Percentiles rank a stretch among this genome's conserved stretches.
Evolutionary conservation across 169 alveolate species (phyloP).

Genomic region (Plasmodium yoelii): DNA sequence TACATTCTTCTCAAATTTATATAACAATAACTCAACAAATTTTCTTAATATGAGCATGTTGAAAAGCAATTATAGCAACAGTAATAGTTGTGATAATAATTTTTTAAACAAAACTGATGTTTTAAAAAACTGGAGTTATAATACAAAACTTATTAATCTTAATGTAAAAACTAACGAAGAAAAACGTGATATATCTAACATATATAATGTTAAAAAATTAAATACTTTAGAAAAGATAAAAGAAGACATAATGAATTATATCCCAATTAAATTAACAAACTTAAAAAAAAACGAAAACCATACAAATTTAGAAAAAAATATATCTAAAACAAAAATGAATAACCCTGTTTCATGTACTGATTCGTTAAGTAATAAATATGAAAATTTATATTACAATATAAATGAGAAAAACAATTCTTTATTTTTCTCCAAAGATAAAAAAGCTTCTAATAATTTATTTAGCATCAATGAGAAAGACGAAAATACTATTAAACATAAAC

Average conservation of each 20-base stretch:
- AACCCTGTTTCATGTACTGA: not conserved
- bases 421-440: not conserved
- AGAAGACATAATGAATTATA: not conserved
- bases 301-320: constrained; percentile 2
- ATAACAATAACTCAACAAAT: constrained; percentile 33
- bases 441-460: not conserved
- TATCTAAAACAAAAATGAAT: not conserved
- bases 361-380: constrained; percentile 5
- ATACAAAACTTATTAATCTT: not conserved
- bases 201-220: too few relatives aligned
- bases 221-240: not conserved
- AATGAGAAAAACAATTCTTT: not conserved
- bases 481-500: not conserved
- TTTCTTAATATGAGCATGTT: constrained; percentile 24
- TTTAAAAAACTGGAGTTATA: constrained; percentile 22
- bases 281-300: constrained; percentile 19
- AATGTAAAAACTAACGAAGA: not conserved
- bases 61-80: constrained; percentile 9
- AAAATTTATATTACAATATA: not conserved
- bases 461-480: not conserved
- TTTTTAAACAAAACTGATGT: constrained; percentile 13
- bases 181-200: not conserved
- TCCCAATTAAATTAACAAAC: constrained; percentile 4
- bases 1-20: not conserved
- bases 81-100: too few relatives aligned